phyloP scores from a whole-genome alignment of 2,329 filamentous ascomycete genomes.

The Colletotrichum truncatum region DNA sequence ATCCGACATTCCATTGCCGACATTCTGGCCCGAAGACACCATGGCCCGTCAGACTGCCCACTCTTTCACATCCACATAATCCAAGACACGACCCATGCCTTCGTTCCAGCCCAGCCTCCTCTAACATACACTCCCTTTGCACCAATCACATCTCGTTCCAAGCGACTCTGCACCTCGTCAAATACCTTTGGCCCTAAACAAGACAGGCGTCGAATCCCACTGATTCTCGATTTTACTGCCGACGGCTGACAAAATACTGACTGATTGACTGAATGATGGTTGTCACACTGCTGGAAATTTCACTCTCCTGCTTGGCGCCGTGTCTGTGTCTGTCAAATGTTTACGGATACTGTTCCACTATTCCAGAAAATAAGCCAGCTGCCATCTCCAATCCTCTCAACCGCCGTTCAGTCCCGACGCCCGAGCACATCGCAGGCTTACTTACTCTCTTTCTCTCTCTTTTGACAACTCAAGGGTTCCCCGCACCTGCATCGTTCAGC shows the following conservation, averaged over 20 bases:
- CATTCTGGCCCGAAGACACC: conserved; percentile 6
- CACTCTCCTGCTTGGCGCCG: no score
- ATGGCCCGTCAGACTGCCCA: neutral
- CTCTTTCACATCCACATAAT: neutral
- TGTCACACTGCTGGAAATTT: neutral
- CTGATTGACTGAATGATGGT: neutral
- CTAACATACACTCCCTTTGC: neutral
- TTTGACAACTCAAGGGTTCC: conserved; percentile 24
- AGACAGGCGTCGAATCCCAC: neutral
- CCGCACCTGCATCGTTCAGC: conserved; percentile 18
- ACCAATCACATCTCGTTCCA: neutral
- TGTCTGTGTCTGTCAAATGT: no score
- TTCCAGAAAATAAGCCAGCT: no score
- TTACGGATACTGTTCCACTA: no score
- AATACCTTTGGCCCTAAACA: conserved; percentile 13
- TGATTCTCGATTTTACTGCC: neutral
- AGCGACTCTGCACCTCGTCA: neutral
- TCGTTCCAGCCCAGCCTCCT: neutral
- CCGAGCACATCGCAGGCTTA: conserved; percentile 2
- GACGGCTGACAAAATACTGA: conserved; percentile 9
- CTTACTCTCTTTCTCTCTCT: neutral
- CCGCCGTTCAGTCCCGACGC: neutral
- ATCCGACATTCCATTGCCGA: conserved; percentile 20
- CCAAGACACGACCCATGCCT: conserved; percentile 10
- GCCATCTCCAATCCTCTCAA: no score